These are phyloP conservation scores for Colletotrichum incanum DNA, from an alignment of 2,329 filamentous ascomycete species.

Conservation along the genomic window DNA sequence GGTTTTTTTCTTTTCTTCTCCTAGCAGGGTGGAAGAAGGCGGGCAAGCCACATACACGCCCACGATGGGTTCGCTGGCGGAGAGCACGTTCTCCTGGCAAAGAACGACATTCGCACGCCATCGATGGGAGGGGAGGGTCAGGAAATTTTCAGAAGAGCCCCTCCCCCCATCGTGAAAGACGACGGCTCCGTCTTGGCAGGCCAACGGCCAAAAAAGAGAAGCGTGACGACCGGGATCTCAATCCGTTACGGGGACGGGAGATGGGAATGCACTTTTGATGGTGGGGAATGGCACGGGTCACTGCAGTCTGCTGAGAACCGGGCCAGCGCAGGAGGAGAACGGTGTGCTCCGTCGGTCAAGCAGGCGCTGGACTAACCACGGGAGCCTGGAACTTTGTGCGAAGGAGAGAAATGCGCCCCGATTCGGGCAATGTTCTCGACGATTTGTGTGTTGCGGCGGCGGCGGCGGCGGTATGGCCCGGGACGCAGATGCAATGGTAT, in stretches of 20 bases:
- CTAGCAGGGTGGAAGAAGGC: not conserved
- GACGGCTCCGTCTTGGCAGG: constrained; percentile 11
- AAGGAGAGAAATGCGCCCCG: not conserved
- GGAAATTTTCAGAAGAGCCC: not conserved
- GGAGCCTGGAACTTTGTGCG: not conserved
- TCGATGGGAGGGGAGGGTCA: not conserved
- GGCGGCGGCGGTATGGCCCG: not conserved
- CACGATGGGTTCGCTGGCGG: not conserved
- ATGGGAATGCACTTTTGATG: constrained; percentile 1
- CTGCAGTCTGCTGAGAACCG: not conserved
- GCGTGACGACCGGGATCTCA: not conserved
- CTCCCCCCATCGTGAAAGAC: not conserved
- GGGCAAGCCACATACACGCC: not conserved
- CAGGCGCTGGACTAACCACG: constrained; percentile 1
- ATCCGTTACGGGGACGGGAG: constrained; percentile 9
- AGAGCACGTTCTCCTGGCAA: constrained; percentile 5
- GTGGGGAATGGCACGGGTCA: constrained; percentile 1
- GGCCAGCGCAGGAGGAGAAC: not conserved
- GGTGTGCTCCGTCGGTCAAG: constrained; percentile 16
- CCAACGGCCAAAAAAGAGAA: not conserved
- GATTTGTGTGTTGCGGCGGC: not conserved
- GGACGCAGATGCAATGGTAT: constrained; percentile 5
- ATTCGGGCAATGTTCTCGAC: not conserved
- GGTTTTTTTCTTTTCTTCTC: not conserved
- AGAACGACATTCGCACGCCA: constrained; percentile 9